These are phyloP conservation scores for Barbatosphaeria neglecta DNA, from an alignment of 495 filamentous ascomycete species.

Conservation along the genomic window DNA sequence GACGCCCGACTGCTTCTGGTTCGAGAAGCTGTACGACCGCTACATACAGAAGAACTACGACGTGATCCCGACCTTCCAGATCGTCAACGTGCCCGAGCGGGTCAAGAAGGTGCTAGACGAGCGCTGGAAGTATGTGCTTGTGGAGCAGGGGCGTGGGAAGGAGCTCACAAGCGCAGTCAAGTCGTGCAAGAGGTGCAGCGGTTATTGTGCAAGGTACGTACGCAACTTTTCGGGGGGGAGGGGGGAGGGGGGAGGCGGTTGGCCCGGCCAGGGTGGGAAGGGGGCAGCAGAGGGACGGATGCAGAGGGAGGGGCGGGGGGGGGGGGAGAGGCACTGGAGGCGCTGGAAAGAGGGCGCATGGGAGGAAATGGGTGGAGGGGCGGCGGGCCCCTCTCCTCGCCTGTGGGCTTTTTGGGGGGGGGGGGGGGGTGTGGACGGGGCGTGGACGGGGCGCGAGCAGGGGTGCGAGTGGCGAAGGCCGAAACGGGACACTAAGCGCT, in stretches of 20 bases:
- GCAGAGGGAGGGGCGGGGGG: background rate
- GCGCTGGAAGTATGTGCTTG: constrained; percentile 87
- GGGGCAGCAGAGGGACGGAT: background rate
- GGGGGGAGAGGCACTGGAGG: no score
- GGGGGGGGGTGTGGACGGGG: background rate
- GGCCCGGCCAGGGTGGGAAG: no score
- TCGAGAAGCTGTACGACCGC: constrained; percentile 92
- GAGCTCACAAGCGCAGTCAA: constrained; percentile 96
- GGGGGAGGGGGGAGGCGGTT: background rate
- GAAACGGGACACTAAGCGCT: constrained; percentile 2
- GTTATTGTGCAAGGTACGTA: constrained; percentile 83
- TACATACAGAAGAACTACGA: constrained; percentile 98
- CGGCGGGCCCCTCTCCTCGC: no score
- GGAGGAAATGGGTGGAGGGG: constrained; percentile 1
- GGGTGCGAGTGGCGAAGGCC: background rate
- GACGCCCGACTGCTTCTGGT: constrained; percentile 81
- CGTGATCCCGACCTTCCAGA: constrained; percentile 78
- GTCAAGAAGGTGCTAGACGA: constrained; percentile 93
- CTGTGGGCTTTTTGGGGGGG: no score
- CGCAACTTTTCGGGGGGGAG: background rate
- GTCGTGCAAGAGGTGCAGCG: constrained; percentile 79
- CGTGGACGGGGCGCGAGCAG: background rate
- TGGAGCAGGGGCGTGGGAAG: constrained; percentile 82
- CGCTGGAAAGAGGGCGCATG: constrained; percentile 1
- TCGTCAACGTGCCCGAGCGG: constrained; percentile 89